phyloP scores from a whole-genome alignment of 176 grass and related monocot genomes.

The Ensete ventricosum region DNA sequence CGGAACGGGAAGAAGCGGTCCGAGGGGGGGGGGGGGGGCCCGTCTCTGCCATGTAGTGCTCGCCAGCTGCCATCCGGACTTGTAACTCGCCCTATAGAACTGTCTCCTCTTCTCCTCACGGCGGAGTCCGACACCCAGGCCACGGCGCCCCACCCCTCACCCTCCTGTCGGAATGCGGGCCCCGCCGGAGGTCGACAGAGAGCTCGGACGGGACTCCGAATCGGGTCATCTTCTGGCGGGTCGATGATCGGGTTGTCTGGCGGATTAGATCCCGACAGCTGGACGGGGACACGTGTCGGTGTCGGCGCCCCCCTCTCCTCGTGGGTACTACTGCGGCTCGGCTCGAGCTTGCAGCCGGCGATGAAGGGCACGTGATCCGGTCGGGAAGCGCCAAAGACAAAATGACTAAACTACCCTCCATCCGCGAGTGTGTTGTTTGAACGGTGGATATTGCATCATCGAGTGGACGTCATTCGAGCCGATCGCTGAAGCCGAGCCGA shows the following conservation, averaged over 20 bases:
- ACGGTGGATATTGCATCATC: no score
- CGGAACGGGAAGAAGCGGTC: background rate
- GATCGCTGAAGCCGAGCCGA: background rate
- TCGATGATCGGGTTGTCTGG: background rate
- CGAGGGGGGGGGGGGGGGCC: background rate
- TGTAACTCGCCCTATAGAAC: background rate
- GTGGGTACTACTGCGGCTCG: background rate
- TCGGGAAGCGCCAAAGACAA: no score
- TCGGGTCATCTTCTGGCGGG: background rate
- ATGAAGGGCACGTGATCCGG: background rate
- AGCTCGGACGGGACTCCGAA: accelerated
- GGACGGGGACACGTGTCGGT: background rate
- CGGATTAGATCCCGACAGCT: constrained; percentile 1
- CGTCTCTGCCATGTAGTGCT: background rate
- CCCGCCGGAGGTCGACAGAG: no score
- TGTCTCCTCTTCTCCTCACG: background rate
- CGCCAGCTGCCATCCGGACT: constrained; percentile 8
- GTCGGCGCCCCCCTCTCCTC: background rate
- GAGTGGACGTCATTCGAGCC: no score
- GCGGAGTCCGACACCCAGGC: accelerated
- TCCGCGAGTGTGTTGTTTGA: no score
- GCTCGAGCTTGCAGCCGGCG: background rate
- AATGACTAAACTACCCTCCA: no score
- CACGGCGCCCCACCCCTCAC: accelerated
- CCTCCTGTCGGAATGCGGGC: background rate